A percentile compares a stretch with the other conserved stretches of the same genome.
Evolutionary conservation across 257 asterid genomes (phyloP).

Genomic region (Vinca minor): DNA sequence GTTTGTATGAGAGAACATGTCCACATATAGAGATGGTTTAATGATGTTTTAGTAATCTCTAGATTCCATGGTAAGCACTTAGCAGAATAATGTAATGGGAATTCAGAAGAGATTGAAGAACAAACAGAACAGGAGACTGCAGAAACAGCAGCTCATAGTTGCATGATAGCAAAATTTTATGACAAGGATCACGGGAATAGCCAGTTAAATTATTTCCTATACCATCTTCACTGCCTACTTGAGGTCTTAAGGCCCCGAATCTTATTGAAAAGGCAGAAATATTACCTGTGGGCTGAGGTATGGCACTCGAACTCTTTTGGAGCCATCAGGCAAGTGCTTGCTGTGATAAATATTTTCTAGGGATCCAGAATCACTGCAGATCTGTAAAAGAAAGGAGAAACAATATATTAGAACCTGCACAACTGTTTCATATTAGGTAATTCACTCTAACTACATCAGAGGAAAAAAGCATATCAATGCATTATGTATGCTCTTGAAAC

Average conservation of each 20-base stretch:
- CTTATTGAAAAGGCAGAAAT: background rate
- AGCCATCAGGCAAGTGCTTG: slow-evolving; percentile 90
- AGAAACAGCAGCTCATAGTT: no score
- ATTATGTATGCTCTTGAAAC: no score
- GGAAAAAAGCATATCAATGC: no score
- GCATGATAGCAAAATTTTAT: no score
- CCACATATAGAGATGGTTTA: background rate
- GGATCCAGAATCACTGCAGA: slow-evolving; percentile 25
- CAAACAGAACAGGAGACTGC: no score
- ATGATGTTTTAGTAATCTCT: background rate
- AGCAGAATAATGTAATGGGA: no score
- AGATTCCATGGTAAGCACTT: no score
- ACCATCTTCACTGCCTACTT: background rate
- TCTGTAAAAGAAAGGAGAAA: slow-evolving; percentile 36
- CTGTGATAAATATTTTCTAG: slow-evolving; percentile 34
- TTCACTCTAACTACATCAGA: no score
- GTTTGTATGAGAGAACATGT: background rate
- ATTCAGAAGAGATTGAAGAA: no score
- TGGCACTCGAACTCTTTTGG: slow-evolving; percentile 73
- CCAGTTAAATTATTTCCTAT: background rate
- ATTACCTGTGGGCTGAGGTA: slow-evolving; percentile 60
- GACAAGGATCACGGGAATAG: background rate
- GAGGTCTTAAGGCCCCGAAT: background rate
- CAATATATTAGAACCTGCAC: background rate
- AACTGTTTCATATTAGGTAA: no score